These are phyloP conservation scores for Jaapia argillacea DNA, from an alignment of 768 basidiomycete genomes.

Conservation along the genomic window DNA sequence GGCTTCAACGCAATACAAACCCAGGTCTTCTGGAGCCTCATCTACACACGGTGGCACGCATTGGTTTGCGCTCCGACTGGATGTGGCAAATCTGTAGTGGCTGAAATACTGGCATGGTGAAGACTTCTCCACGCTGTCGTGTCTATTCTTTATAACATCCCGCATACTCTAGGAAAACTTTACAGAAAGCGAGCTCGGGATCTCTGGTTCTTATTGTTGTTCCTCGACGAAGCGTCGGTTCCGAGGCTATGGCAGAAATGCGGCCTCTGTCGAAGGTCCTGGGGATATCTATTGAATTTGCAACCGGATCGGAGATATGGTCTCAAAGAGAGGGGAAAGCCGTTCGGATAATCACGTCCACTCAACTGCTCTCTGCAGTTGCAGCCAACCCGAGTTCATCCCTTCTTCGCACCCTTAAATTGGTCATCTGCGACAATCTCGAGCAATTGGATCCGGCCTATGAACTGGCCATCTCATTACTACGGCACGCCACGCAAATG, in stretches of 20 bases:
- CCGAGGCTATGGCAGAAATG: slow-evolving; percentile 47
- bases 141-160: too few relatives aligned
- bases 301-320: slow-evolving; percentile 22
- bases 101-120: slow-evolving; percentile 64
- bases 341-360: slow-evolving; percentile 49
- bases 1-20: slow-evolving; percentile 83
- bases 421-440: slow-evolving; percentile 79
- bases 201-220: slow-evolving; percentile 56
- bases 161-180: too few relatives aligned
- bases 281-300: slow-evolving; percentile 30
- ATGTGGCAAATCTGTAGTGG: slow-evolving; percentile 73
- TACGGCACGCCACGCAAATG: slow-evolving; percentile 54
- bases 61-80: slow-evolving; percentile 73
- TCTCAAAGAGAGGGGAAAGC: slow-evolving; percentile 26
- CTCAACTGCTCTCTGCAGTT: slow-evolving; percentile 36
- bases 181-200: too few relatives aligned
- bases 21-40: slow-evolving; percentile 77
- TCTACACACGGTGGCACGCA: slow-evolving; percentile 56
- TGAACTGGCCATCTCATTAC: slow-evolving; percentile 72
- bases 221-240: slow-evolving; percentile 46
- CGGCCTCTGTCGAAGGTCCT: slow-evolving; percentile 25
- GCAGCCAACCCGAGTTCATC: slow-evolving; percentile 17
- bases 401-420: slow-evolving; percentile 33
- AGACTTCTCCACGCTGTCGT: too few relatives aligned
- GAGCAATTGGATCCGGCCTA: slow-evolving; percentile 75